phyloP scores from a whole-genome alignment of 352 stramenopile species.

The Globisporangium abappressorium region DNA sequence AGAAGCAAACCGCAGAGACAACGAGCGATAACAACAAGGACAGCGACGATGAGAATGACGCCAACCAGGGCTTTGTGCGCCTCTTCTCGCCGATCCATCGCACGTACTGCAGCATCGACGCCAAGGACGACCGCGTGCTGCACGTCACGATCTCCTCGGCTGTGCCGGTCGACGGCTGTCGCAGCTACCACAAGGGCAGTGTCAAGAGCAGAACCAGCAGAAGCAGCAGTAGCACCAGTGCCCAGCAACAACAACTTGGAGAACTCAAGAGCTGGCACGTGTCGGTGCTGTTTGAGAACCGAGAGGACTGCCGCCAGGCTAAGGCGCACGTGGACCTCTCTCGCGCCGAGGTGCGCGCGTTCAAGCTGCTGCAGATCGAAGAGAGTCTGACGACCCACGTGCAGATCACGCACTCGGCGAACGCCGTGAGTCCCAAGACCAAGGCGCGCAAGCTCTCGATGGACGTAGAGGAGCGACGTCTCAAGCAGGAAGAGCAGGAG shows the following conservation, averaged over 20 bases:
- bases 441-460: conserved; percentile 28
- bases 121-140: conserved; percentile 69
- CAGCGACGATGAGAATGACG: conserved; percentile 23
- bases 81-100: conserved; percentile 73
- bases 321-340: conserved; percentile 73
- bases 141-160: conserved; percentile 65
- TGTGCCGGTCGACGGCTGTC: conserved; percentile 52
- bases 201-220: conserved; percentile 17
- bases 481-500: conserved; percentile 11
- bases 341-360: conserved; percentile 70
- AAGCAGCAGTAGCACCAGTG: not conserved
- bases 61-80: conserved; percentile 37
- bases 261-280: conserved; percentile 55
- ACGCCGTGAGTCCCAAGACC: conserved; percentile 18
- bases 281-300: conserved; percentile 57
- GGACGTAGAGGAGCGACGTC: conserved; percentile 16
- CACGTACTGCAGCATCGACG: conserved; percentile 63
- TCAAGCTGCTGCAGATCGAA: conserved; percentile 78
- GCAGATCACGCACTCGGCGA: conserved; percentile 48
- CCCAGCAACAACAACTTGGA: conserved; percentile 13
- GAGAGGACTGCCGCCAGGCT: conserved; percentile 61
- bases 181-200: conserved; percentile 45
- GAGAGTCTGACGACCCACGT: conserved; percentile 61
- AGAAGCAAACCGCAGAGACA: conserved; percentile 24
- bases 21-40: conserved; percentile 13